Percentiles rank a stretch among this genome's conserved stretches.
Evolutionary conservation across 2,329 filamentous ascomycete genomes (phyloP).

Genomic region (Beauveria pseudobassiana): DNA sequence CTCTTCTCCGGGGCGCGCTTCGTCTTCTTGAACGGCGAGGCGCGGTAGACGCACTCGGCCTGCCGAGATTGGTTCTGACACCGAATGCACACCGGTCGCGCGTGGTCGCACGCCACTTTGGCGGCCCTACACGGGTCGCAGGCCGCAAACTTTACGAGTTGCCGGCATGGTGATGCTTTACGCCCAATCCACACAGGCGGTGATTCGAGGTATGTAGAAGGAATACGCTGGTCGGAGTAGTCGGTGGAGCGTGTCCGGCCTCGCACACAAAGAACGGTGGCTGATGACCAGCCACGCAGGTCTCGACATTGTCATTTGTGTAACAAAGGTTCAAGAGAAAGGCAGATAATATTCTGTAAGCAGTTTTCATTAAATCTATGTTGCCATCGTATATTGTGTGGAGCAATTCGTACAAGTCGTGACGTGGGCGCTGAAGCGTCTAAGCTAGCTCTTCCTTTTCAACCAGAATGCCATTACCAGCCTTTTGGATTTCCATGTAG

Average conservation of each 20-base stretch:
- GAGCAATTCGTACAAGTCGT: neutral
- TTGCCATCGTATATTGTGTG: neutral
- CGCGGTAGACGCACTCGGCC: slow-evolving; percentile 15
- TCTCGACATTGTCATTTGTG: too few relatives aligned
- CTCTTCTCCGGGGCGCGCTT: slow-evolving; percentile 7
- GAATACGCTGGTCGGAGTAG: slow-evolving; percentile 2
- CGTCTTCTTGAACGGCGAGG: slow-evolving; percentile 16
- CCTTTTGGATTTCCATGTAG: slow-evolving; percentile 14
- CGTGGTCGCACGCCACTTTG: slow-evolving; percentile 21
- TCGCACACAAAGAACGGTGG: neutral
- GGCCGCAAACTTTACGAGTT: slow-evolving; percentile 12
- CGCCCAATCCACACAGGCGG: neutral
- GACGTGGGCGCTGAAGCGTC: neutral
- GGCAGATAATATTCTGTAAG: neutral
- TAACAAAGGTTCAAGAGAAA: too few relatives aligned
- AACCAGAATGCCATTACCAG: slow-evolving; percentile 4
- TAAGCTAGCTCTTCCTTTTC: slow-evolving; percentile 5
- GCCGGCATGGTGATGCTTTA: slow-evolving; percentile 6
- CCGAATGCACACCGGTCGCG: slow-evolving; percentile 20
- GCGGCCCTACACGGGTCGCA: slow-evolving; percentile 23
- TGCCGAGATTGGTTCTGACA: slow-evolving; percentile 15
- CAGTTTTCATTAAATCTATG: neutral
- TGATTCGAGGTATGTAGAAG: neutral
- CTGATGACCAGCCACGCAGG: neutral
- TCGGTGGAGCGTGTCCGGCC: neutral